Base-by-base conservation (phyloP, 2,329 filamentous ascomycete genomes). In the Paraphaeosphaeria sporulosa region DNA sequence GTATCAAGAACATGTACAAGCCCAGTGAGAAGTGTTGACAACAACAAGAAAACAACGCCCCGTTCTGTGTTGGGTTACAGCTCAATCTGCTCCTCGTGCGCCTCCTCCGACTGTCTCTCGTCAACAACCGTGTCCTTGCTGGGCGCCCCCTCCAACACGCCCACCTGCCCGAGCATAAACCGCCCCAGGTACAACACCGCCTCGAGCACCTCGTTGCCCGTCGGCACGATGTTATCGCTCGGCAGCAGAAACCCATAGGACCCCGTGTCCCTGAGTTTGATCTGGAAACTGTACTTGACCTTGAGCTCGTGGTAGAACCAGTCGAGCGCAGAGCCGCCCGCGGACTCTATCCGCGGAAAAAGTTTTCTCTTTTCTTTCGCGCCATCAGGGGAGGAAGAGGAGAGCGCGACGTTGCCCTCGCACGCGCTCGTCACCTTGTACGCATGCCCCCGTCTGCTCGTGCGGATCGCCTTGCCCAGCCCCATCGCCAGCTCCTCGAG, bases 201-300 rank as follows among this genome's bases (percentile, higher is more conserved):
- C 66, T 90, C 90, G 66, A 94, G 88, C 43, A 94, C 86, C 77
- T 99, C 95, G 76, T 94, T 89, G 9, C 95, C 94, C 0, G 92
- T 95, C 0, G 94, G 93, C 2, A 96, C 82, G 60, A 98, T 98
- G 61, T 96, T 86, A 59, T 95, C 90, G 59, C 87, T 89, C 0
- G 95, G 95, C 4, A 98, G 82, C 50, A 99, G 81, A 75, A 98
- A 99, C 0, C 95, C 95, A 75, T 98, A 98, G 75, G 89, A 95
- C 10, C 95, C 95, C 0, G 91, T 95, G 76, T 99, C 95, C 51
- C 95, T 85, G 30, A 99, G 83, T 80, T 98, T 98, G 79, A 95
- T 90, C 82, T 98, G 95, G 76, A 96, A 98, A 60, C 93, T 91
- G 76, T 92, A 96, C 64, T 87, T 89, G 19, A 94, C 91, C 49